Base-by-base conservation (phyloP, 2,329 filamentous ascomycete genomes). In the Bipolaris gigantea region DNA sequence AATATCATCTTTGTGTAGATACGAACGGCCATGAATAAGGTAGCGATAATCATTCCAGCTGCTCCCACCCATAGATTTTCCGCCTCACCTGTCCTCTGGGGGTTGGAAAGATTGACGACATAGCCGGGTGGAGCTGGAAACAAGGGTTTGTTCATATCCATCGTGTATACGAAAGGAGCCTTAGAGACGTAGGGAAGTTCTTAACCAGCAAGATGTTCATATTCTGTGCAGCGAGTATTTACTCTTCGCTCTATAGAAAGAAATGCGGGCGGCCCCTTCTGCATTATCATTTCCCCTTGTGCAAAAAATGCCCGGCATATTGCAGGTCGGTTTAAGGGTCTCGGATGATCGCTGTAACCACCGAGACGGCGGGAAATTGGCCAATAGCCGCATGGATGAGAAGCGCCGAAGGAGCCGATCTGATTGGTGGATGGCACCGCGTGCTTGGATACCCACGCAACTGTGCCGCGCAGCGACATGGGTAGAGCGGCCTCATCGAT, bases 101-200 rank as follows among this genome's bases (percentile, higher is more conserved):
- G 69, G 5, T 70, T 59, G 8, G 58, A 57, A 41, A 72, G 57
- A 55, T 71, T 54, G 15, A 70, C 64, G 4, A 61, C 25, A 33
- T 70, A 72, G 13, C 65, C 68, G 2, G 58, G 48, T 9, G 68
- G 68, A 3, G 69, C 58, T 7, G 63, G 50, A 9, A 71, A 58
- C 0, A 62, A 39, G 10, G 59, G 50, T 16, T 50, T 30, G 39
- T 53, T 39, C 50, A 56, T 52, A 13, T 53, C 58, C 55, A 62
- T 56, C 7, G 19, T 33, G 18, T 21, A 30, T 30, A 11, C 27
- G 8, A 11, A 45, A 21, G 8, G 15, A 45, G 15, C 38, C 1
- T 13, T 8, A 9, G 23, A 7, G 36, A 16, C 10, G 23, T 3
- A n/a, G 33, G 16, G 23, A 10, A 7, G 11, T 21, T 18, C 5